Base-by-base conservation (phyloP, 768 basidiomycete species). In the Rhizopogon roseolus region DNA sequence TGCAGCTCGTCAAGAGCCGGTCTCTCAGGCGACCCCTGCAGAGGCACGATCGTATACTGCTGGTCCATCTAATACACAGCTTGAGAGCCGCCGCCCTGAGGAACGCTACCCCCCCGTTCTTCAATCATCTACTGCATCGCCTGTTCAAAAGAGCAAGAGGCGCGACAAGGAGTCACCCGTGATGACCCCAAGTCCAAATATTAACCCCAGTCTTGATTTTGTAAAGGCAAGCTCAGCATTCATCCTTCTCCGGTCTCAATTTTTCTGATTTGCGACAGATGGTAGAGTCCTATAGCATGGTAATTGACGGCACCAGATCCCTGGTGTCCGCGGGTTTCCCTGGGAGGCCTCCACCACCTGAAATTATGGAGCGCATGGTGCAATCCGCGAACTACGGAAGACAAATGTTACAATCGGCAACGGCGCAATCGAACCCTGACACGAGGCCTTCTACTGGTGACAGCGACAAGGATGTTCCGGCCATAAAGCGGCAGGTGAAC, bases 291-390 rank as follows among this genome's bases (percentile, higher is more conserved):
- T 78, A 78, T 62, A 66, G 70, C 41, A 53, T 72, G 42, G 69
- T 79, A 57, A 64, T 78, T 56, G 73, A 79, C 57, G 65, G 56
- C 49, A 59, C 73, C n/a, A 66, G 63, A 16, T 65, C 59, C 59
- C 62, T 71, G 53, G 49, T 72, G 51, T 28, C 52, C 13, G 41
- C 56, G 14, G 64, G 58, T 48, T 49, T 62, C 54, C 62, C 46
- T 57, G 61, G 50, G 50, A 63, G 55, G 49, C 49, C 54, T 36
- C 64, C 60, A 58, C 62, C 70, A 17, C 62, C 41, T 9, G 74
- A 76, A 51, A 60, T 50, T 19, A 50, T 78, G n/a, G 78, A 79
- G 10, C 72, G 71, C 54, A 75, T 78, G 71, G 37, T 71, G 46
- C 75, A 76, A 60, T 74, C 77, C 36, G 77, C 78, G 37, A 64